These are phyloP conservation scores for Colletotrichum sp. DNA, from an alignment of 2,329 filamentous ascomycete genomes.

Conservation along the genomic window DNA sequence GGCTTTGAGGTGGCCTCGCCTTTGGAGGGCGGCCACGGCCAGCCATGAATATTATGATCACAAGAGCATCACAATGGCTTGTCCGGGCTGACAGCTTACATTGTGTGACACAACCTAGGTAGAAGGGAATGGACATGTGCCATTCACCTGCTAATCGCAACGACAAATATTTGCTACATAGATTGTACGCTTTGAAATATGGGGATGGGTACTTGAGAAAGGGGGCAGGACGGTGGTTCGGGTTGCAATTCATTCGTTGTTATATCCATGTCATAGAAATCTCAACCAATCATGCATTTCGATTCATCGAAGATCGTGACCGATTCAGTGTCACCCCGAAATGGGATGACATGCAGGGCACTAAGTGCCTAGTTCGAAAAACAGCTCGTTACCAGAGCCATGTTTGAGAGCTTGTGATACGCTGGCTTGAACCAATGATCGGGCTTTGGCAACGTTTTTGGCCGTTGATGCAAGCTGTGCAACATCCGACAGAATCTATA, in stretches of 20 bases:
- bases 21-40: background rate
- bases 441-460: background rate
- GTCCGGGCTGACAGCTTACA: background rate
- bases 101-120: background rate
- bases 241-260: background rate
- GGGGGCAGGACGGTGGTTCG: background rate
- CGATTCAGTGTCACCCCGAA: background rate
- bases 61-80: background rate
- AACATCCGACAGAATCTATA: background rate
- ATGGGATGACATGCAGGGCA: background rate
- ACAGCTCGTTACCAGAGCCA: background rate
- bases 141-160: background rate
- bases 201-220: background rate
- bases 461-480: background rate
- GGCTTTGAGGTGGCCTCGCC: background rate
- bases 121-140: background rate
- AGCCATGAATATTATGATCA: background rate
- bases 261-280: background rate
- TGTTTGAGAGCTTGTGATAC: background rate
- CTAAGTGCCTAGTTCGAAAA: background rate
- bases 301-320: background rate
- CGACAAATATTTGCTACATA: background rate
- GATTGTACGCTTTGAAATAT: background rate
- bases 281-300: background rate
- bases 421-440: background rate